Evolutionary conservation across 768 basidiomycete species (phyloP), one percentile per base, ranked within the genome.

Genomic region (Leucosporidium yakuticum): DNA sequence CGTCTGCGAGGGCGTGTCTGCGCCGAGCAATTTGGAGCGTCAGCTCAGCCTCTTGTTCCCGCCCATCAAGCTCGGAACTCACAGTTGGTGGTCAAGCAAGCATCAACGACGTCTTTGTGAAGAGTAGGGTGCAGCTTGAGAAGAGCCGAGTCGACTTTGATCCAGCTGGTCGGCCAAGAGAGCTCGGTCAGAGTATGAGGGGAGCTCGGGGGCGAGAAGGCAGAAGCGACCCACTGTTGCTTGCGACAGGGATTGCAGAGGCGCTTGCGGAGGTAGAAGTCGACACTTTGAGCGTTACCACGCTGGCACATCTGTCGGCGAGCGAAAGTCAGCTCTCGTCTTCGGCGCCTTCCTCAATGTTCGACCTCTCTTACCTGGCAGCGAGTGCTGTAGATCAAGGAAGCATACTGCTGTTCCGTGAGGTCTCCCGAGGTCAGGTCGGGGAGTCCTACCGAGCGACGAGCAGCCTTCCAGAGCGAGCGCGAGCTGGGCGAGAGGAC

Each of bases 311-410:
- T 25, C 17, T 9, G 59, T 58, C 36, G 6, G 14, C 7, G 21
- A 4, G 4, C 31, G 25, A 58, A 12, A 17, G 23, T 47, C 57
- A 48, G 44, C 50, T 34, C 11, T 2, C 25, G 12, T 27, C 39
- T 7, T 15, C 1, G 27, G 29, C 9, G 25, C 27, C 17, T 7
- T 23, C n/a, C 21, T n/a, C 4, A 27, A 50, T 58, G 36, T 11
- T 15, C 29, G 36, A 5, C 36, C 36, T 60, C 59, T 36, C 53
- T 36, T 19, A 65, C 58, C 51, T 66, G 53, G 39, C 59, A 62
- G n/a, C 25, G 27, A 67, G 62, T 76, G 74, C 20, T 54, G 49
- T 60, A 68, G 4, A 67, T 34, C 53, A 64, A 51, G 6, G 21
- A n/a, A 1, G 55, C 55, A 29, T 69, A 62, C n/a, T 50, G 55